Evolutionary conservation across 306 rosid genomes (phyloP), one percentile per base, ranked within the genome.

Genomic region (Sesbania bispinosa): DNA sequence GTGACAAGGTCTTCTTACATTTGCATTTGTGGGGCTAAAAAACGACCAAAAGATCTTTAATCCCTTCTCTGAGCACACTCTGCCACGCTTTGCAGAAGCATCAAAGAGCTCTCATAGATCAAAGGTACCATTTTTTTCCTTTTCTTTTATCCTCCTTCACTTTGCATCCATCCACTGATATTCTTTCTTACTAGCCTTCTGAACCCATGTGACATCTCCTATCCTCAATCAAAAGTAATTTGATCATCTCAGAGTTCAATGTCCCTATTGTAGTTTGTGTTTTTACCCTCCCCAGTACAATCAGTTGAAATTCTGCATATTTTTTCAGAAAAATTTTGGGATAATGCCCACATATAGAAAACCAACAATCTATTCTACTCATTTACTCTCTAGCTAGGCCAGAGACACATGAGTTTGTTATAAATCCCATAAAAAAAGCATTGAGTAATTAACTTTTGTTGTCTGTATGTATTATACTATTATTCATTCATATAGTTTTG

Each of bases 61-160:
- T 74, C 78, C 67, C 88, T 71, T 63, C 69, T 18, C 81, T 82
- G 77, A 67, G 67, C 88, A 78, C 69, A 79, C 80, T 61, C 83
- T 83, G 85, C 79, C 82, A 41, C 79, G 20, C 86, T 85, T 81
- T 80, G 85, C 86, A 85, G 86, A 82, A 79, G 82, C 90, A 87
- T 83, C 79, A 69, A 46, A 62, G 19, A 60, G 74, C 80, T 57
- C 87, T 69, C 80, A 36, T 70, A 62, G 79, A 59, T 55, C 55
- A 67, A 67, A 81, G 88, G 87, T 81, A 85, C 75, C 79, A 51
- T 67, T 63, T 73, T 71, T 50, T 32, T 0, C 18, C 2, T 4
- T 38, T 9, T 64, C 21, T 21, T 10, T 26, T 8, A 38, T 11
- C 71, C 61, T 55, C 67, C 21, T 19, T 41, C 62, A 68, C 71